Evolutionary conservation across 2,329 filamentous ascomycete genomes (phyloP), one percentile per base, ranked within the genome.

Genomic region (Tolypocladium paradoxum): DNA sequence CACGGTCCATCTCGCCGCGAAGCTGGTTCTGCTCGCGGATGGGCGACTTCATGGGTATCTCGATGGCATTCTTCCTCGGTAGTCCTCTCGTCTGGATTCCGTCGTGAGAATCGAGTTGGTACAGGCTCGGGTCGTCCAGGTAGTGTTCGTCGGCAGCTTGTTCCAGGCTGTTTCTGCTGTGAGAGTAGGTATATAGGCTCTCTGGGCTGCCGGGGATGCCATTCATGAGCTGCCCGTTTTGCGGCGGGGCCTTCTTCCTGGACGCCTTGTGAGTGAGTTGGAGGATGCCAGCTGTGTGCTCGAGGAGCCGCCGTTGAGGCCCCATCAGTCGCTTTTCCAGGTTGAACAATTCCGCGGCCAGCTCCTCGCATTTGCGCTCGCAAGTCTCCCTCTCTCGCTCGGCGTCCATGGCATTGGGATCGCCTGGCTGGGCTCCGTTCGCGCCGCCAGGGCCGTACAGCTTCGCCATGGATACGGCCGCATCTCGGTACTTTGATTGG

Each of bases 401-500:
- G 8, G 87, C 85, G 62, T 84, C 69, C 67, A 77, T 65, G 69
- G 77, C 68, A 63, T 76, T 72, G 66, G 78, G 61, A 54, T 75
- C 65, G 62, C 76, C 68, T 62, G 70, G 49, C 70, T 75, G 64
- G 75, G 78, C 74, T 58, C 79, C 73, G n/a, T 70, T 68, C 12
- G 64, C 51, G 12, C 62, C 65, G 11, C 78, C 76, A n/a, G 83
- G 77, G 9, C 81, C 81, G 65, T 95, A 90, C 33, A 99, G 76
- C 61, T 87, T 85, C 54, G 85, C 85, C 70, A 99, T 84, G 40
- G 90, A 95, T 58, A 86, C 81, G 12, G 93, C 90, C 1, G 93
- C 93, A 76, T 97, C 92, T 61, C 90, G 87, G 62, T 96, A 90
- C 73, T 97, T 99, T 52, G 84, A 87, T 68, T 99, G 93, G 47